Base-by-base conservation (phyloP, 495 filamentous ascomycete species). In the Daldinia loculata region DNA sequence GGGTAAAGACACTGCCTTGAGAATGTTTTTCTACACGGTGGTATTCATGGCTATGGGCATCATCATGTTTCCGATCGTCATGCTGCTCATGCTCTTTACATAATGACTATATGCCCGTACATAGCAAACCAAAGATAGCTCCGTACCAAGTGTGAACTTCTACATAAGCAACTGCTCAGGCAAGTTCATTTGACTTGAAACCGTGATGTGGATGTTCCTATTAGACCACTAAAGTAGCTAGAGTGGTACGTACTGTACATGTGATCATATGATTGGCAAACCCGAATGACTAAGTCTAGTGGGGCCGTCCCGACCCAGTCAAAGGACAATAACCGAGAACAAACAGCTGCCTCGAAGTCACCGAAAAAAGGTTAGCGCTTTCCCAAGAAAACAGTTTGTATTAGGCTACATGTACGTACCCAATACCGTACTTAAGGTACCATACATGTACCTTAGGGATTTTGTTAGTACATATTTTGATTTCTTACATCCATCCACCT, bases 261-360 rank as follows among this genome's bases (percentile, higher is more conserved):
- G 19, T 48, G 43, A 48, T 48, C 22, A 48, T 48, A 48, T 48
- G 8, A 48, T 48, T 48, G 43, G 19, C 43, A 24, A 22, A 48
- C 3, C 19, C 24, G 17, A 48, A 48, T 48, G 43, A 48, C 43
- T 48, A 48, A 48, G 43, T 3, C 2, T 6, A 6, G 30, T 56
- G 32, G 60, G 11, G 14, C 24, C 22, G 2, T 15, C n/a, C 0
- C 32, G 32, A 34, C 3, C 34, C 48, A 56, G 51, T 64, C 4
- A 48, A 45, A 51, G 66, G 8, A 51, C 36, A 68, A 62, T 56
- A 62, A 51, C 66, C 58, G 66, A 62, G 51, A 68, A 68, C 51
- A 68, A 62, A 50, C 43, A 51, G 43, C 38, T 51, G 51, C 57
- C 27, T 58, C 41, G 27, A 9, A 55, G 7, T 19, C n/a, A 14